Conservation (phyloP, 2,329 filamentous ascomycete genomes). For the Penicillium sp. region DNA sequence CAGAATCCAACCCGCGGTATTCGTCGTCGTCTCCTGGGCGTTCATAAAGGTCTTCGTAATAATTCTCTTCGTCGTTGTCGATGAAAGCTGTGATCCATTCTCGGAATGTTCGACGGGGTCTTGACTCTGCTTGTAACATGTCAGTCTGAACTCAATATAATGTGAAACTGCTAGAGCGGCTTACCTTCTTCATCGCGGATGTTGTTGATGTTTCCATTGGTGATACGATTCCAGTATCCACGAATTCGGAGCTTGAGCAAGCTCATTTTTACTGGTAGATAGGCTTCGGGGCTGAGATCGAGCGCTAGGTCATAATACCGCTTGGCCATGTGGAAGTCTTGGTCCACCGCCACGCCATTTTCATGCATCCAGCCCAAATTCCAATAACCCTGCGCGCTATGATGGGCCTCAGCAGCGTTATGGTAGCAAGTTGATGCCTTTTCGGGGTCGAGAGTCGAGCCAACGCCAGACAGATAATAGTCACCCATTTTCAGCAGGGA, state of each 20-base stretch:
- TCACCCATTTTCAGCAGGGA: slow-evolving; percentile 97
- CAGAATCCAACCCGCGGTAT: slow-evolving; percentile 26
- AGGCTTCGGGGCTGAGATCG: slow-evolving; percentile 89
- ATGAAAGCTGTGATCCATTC: slow-evolving; percentile 90
- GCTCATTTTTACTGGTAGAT: slow-evolving; percentile 86
- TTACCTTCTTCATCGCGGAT: slow-evolving; percentile 86
- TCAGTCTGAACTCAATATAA: background rate
- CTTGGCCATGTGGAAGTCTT: slow-evolving; percentile 97
- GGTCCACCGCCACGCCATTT: slow-evolving; percentile 86
- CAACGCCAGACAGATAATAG: slow-evolving; percentile 86
- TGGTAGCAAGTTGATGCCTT: slow-evolving; percentile 94
- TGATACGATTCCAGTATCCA: slow-evolving; percentile 93
- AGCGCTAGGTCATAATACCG: slow-evolving; percentile 91
- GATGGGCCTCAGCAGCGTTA: slow-evolving; percentile 84
- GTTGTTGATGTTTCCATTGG: slow-evolving; percentile 84
- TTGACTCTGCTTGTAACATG: slow-evolving; percentile 55
- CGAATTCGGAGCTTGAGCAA: slow-evolving; percentile 80
- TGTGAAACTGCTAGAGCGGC: slow-evolving; percentile 23
- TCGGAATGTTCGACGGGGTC: slow-evolving; percentile 72
- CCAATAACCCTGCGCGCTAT: slow-evolving; percentile 93
- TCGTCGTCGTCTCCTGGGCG: slow-evolving; percentile 39
- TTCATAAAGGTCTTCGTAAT: slow-evolving; percentile 58
- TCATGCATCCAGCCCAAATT: slow-evolving; percentile 99
- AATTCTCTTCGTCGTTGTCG: slow-evolving; percentile 68
- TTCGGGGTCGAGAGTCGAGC: slow-evolving; percentile 69